These are phyloP conservation scores for Microascus cirrosus DNA, from an alignment of 2,329 filamentous ascomycete species.

Conservation along the genomic window DNA sequence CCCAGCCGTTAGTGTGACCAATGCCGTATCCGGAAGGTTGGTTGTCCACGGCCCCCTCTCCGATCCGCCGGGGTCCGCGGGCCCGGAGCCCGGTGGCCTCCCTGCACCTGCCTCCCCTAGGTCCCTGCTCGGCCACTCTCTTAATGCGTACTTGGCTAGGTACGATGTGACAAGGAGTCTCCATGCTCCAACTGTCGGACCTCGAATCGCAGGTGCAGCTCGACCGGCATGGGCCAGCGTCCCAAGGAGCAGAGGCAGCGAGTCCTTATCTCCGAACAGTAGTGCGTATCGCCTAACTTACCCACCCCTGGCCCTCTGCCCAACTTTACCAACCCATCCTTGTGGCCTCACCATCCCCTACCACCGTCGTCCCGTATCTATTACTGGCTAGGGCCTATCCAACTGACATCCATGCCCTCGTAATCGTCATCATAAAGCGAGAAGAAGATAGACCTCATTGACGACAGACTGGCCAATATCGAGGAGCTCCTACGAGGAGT, in stretches of 20 bases:
- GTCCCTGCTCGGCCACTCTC: neutral
- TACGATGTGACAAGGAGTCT: slow-evolving; percentile 46
- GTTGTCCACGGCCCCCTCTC: slow-evolving; percentile 8
- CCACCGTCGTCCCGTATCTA: neutral
- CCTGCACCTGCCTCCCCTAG: neutral
- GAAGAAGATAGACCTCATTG: slow-evolving; percentile 39
- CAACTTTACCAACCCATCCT: neutral
- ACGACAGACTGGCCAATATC: slow-evolving; percentile 30
- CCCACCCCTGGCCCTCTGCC: neutral
- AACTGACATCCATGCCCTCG: neutral
- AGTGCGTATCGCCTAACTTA: slow-evolving; percentile 28
- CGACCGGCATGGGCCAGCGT: slow-evolving; percentile 40
- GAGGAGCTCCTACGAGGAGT: slow-evolving; percentile 23
- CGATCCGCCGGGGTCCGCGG: neutral
- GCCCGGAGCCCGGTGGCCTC: neutral
- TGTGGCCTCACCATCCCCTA: neutral
- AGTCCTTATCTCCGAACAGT: slow-evolving; percentile 49
- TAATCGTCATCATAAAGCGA: slow-evolving; percentile 25
- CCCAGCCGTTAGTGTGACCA: slow-evolving; percentile 28
- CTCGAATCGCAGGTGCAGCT: slow-evolving; percentile 40
- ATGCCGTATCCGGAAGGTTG: slow-evolving; percentile 28
- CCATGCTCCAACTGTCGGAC: slow-evolving; percentile 48
- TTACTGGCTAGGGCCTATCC: neutral
- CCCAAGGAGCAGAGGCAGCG: slow-evolving; percentile 43
- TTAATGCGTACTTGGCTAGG: slow-evolving; percentile 21